Base-by-base conservation (phyloP, 2,329 filamentous ascomycete genomes). In the Trichoderma pleuroti region DNA sequence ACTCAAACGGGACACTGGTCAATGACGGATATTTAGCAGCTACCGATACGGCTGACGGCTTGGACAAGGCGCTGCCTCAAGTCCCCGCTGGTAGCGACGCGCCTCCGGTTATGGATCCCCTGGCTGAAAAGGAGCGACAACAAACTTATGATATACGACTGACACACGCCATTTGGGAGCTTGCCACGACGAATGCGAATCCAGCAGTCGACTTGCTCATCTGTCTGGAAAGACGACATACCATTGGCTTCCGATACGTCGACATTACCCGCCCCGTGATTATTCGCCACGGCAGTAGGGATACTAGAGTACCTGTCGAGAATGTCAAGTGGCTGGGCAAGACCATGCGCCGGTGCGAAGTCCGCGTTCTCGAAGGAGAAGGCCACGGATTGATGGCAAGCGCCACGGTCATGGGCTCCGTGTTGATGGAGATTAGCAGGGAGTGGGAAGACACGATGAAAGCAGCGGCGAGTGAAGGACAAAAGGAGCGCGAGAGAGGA, bases 361-460 rank as follows among this genome's bases (percentile, higher is more conserved):
- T 99, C 16, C 86, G 95, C 6, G 90, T 98, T 6, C 85, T 99
- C 4, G 92, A 97, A 74, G 93, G 93, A 7, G 95, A 99, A 80
- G 93, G 94, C 4, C 96, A 99, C 78, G 95, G 96, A 0, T 84
- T 99, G 28, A 99, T 99, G 96, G 96, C 96, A 1, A 97, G 92
- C 74, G 94, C 96, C 0, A 85, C 86, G 16, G 95, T 98, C 57
- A 99, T 99, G 96, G 93, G 93, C 56, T 90, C 91, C 24, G 92
- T 98, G n/a, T 83, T 99, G 42, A 95, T 93, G 81, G 96, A 99
- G 82, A 97, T 99, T 77, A 92, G 93, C 66, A 90, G 90, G 74
- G 96, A 98, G 80, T 98, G 95, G 95, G 92, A 94, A 74, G 93
- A 95, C 76, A 95, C 92, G 92, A 90, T 88, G 77, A 87, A 88